These are phyloP conservation scores for Boletus reticuloceps DNA, from an alignment of 768 basidiomycete genomes.

Conservation along the genomic window DNA sequence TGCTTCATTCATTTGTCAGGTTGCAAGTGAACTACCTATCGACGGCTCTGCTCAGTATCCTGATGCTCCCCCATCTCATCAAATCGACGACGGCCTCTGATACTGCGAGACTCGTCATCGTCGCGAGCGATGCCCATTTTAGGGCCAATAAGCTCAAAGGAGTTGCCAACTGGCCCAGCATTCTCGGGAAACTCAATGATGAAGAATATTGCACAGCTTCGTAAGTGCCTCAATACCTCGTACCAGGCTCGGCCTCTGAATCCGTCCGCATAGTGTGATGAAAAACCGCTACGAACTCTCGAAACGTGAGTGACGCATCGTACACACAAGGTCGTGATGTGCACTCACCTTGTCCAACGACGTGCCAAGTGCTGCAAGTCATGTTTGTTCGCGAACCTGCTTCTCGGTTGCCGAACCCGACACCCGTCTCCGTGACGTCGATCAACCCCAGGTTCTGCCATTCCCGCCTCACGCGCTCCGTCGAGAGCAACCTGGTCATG, in stretches of 20 bases:
- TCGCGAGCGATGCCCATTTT: conserved; percentile 31
- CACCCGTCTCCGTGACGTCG: conserved; percentile 30
- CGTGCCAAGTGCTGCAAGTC: conserved; percentile 29
- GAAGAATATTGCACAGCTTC: conserved; percentile 26
- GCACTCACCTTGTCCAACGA: neutral
- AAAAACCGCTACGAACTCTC: conserved; percentile 23
- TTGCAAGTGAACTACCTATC: conserved; percentile 38
- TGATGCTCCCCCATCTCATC: conserved; percentile 35
- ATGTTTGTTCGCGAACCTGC: conserved; percentile 37
- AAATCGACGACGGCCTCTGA: conserved; percentile 23
- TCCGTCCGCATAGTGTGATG: conserved; percentile 19
- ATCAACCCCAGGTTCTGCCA: conserved; percentile 37
- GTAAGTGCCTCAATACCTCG: conserved; percentile 12
- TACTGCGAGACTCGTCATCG: conserved; percentile 28
- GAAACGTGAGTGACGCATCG: conserved; percentile 19
- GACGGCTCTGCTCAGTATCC: conserved; percentile 33
- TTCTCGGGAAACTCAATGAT: conserved; percentile 30
- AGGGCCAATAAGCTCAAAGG: conserved; percentile 8
- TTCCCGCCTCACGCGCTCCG: conserved; percentile 28
- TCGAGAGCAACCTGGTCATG: conserved; percentile 6
- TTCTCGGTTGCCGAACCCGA: conserved; percentile 26
- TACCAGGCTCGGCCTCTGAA: neutral
- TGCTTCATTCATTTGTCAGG: conserved; percentile 11
- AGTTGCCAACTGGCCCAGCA: conserved; percentile 16
- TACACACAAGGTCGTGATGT: neutral